These are phyloP conservation scores for Danielia oregonensis DNA, from an alignment of 805 yeast species.

Conservation along the genomic window DNA sequence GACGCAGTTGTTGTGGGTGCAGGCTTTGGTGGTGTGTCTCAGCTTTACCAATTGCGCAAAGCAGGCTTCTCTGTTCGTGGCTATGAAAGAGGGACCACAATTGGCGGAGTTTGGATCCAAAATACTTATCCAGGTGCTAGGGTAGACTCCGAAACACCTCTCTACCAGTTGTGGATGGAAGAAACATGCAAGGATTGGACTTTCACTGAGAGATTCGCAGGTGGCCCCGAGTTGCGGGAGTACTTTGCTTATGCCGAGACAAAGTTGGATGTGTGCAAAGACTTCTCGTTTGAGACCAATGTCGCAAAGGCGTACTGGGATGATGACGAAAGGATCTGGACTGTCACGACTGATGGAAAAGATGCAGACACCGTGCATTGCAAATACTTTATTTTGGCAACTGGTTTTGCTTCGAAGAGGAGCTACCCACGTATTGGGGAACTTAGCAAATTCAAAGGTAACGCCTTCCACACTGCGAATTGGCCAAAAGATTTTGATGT, in stretches of 20 bases:
- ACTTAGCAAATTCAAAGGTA: too few relatives aligned
- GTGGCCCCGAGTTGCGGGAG: conserved; percentile 17
- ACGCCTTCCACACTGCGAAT: too few relatives aligned
- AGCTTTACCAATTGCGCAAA: conserved; percentile 11
- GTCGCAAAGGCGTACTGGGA: conserved; percentile 20
- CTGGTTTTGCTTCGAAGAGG: too few relatives aligned
- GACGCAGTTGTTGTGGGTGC: conserved; percentile 15
- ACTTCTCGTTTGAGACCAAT: conserved; percentile 15
- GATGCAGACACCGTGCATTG: too few relatives aligned
- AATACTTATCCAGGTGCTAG: conserved; percentile 20
- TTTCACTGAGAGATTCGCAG: conserved; percentile 23
- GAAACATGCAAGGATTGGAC: conserved; percentile 22
- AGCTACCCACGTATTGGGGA: too few relatives aligned
- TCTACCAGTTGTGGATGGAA: conserved; percentile 21
- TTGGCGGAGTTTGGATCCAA: conserved; percentile 16
- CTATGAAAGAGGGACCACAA: conserved; percentile 8
- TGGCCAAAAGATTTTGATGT: too few relatives aligned
- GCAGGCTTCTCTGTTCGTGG: conserved; percentile 11
- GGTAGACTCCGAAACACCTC: conserved; percentile 24
- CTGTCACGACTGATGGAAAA: conserved; percentile 5
- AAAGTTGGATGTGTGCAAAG: conserved; percentile 18
- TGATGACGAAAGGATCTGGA: conserved; percentile 14
- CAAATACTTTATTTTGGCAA: too few relatives aligned
- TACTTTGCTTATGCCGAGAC: conserved; percentile 24
- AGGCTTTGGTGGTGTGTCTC: conserved; percentile 14